phyloP scores from a whole-genome alignment of 1,139 yeast genomes.

The Magnusiomyces clavatus region DNA sequence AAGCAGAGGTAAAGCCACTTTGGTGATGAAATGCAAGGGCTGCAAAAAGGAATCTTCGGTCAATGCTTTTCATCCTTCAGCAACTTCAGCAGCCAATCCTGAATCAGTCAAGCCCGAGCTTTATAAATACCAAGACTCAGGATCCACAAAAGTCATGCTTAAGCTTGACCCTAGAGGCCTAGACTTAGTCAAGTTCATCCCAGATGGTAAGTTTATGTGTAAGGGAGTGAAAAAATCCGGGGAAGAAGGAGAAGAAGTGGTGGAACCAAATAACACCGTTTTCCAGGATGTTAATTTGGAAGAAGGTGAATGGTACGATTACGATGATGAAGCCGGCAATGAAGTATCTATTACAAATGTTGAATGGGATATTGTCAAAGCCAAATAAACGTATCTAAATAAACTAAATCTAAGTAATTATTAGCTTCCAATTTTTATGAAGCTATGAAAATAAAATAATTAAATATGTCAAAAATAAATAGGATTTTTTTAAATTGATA shows the following conservation, averaged over 20 bases:
- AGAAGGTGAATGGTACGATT: conserved; percentile 92
- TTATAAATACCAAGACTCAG: not conserved
- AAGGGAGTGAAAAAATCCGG: conserved; percentile 42
- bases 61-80: not conserved
- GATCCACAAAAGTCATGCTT: conserved; percentile 36
- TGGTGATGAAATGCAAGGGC: conserved; percentile 66
- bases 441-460: no score
- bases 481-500: no score
- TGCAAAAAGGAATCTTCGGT: conserved; percentile 43
- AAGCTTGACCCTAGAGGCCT: conserved; percentile 83
- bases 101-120: not conserved
- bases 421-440: no score
- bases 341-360: conserved; percentile 80
- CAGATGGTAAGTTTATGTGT: conserved; percentile 58
- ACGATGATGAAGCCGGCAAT: conserved; percentile 73
- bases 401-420: no score
- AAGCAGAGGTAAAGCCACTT: conserved; percentile 77
- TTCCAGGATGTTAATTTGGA: conserved; percentile 62
- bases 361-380: conserved; percentile 45
- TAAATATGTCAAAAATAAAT: no score
- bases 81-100: not conserved
- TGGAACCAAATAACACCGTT: conserved; percentile 29
- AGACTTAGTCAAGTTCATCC: conserved; percentile 60
- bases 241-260: not conserved
- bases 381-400: conserved; percentile 2